Conservation (phyloP, 1,139 yeast species). For the Suhomyces anneliseae region DNA sequence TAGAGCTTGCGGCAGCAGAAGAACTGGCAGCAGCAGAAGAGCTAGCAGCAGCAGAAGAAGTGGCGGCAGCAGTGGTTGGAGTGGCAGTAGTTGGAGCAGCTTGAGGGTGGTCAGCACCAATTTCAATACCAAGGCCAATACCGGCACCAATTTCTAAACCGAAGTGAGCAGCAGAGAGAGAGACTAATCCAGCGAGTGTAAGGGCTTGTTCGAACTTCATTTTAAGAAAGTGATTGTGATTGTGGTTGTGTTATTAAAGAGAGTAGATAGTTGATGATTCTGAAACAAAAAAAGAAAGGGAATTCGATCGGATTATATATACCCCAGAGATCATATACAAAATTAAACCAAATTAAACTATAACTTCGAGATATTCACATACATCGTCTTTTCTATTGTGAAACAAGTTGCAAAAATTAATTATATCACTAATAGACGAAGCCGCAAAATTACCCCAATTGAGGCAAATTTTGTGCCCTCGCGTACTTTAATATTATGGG, state of each 20-base stretch:
- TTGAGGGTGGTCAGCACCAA: not conserved
- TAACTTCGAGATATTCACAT: too few species aligned
- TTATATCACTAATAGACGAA: not conserved
- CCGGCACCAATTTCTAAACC: slow-evolving; percentile 5
- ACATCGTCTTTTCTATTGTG: not conserved
- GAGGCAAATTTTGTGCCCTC: not conserved
- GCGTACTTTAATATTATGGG: not conserved
- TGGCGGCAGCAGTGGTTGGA: not conserved
- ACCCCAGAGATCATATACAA: too few species aligned
- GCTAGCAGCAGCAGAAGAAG: not conserved
- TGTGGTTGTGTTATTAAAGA: not conserved
- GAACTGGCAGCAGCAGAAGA: slow-evolving; percentile 1
- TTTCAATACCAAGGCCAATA: slow-evolving; percentile 1
- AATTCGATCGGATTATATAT: too few species aligned
- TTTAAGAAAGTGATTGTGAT: not conserved
- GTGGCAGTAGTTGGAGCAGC: not conserved
- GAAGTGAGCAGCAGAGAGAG: slow-evolving; percentile 8
- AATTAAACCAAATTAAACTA: too few species aligned
- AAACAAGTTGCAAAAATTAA: not conserved
- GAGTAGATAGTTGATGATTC: too few species aligned
- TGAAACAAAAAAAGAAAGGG: too few species aligned
- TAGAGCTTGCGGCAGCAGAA: slow-evolving; percentile 10
- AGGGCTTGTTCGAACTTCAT: slow-evolving; percentile 11
- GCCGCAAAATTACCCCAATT: not conserved
- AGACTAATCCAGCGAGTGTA: slow-evolving; percentile 9